Base-by-base conservation (phyloP, 2,329 filamentous ascomycete species). In the Chalaropsis ovoidea region DNA sequence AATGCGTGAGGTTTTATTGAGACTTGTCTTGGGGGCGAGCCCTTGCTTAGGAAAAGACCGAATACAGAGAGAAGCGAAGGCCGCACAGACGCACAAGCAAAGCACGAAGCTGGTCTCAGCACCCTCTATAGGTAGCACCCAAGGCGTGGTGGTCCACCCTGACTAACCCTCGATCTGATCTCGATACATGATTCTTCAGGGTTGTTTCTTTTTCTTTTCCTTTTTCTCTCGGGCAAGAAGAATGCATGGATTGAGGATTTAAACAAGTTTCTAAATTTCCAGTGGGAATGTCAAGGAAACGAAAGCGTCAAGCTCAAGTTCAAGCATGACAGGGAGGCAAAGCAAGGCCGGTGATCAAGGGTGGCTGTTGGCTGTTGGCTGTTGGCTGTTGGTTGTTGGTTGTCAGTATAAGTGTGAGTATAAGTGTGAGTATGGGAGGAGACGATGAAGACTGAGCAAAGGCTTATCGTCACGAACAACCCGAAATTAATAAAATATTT, bases 191-290 rank as follows among this genome's bases (percentile, higher is more conserved):
- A 52, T 52, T 52, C 22, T 52, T 52, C 22, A 52, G 22, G 19
- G 19, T 52, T 52, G 4, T 1, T 7, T 24, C 22, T 52, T 4
- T 52, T 52, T 52, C 10, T 22, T 2, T 4, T 19, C 11, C 3
- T 11, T 35, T 35, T 56, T 45, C 15, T 27, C 22, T 8, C 47
- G 10, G 19, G 52, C 52, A 31, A 56, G 22, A 31, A 35, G 24
- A 56, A 35, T 35, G 52, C 52, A 56, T 56, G 52, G 31, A 56
- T 56, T 56, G 52, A 56, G 52, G 52, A 56, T 56, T 56, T 56
- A 56, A 56, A 56, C 52, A 56, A 56, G 24, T 56, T 35, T 56
- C 52, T 56, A 56, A 56, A 56, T 56, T 56, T 8, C 22, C n/a
- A 49, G 47, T 56, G 52, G 27, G 52, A n/a, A 31, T 35, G 19